Conservation (phyloP, 106 monocot genomes). For the Cymbidium sinense region DNA sequence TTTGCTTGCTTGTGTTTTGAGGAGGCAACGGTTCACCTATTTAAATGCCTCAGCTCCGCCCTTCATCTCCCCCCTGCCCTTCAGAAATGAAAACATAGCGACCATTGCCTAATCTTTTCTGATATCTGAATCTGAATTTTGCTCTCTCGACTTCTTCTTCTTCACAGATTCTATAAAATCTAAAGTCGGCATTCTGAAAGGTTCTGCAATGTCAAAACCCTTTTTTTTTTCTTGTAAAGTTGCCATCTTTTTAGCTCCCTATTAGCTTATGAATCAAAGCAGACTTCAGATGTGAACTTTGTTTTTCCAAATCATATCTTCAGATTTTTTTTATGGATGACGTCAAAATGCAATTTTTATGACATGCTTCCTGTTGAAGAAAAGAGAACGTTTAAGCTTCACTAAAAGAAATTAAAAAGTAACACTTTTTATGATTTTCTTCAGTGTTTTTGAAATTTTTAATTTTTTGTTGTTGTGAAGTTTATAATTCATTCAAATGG, state of each 20-base stretch:
- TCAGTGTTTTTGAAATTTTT: too few relatives aligned
- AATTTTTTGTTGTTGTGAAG: conserved; percentile 6
- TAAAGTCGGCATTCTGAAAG: too few relatives aligned
- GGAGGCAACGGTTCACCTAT: conserved; percentile 18
- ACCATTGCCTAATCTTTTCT: too few relatives aligned
- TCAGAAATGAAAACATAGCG: background rate
- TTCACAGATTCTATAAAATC: background rate
- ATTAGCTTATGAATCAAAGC: background rate
- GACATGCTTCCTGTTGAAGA: too few relatives aligned
- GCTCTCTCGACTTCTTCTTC: background rate
- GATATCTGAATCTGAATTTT: too few relatives aligned
- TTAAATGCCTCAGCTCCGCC: conserved; percentile 26
- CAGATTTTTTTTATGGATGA: too few relatives aligned
- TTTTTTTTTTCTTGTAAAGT: background rate
- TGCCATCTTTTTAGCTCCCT: background rate
- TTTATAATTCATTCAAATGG: conserved; percentile 29
- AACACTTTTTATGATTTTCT: too few relatives aligned
- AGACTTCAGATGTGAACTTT: too few relatives aligned
- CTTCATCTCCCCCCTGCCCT: background rate
- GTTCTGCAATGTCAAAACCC: too few relatives aligned
- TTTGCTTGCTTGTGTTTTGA: background rate
- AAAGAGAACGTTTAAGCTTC: background rate
- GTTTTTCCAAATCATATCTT: too few relatives aligned
- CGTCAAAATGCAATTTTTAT: too few relatives aligned
- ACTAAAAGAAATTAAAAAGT: background rate